Base-by-base conservation (phyloP, 2,329 filamentous ascomycete genomes). In the Arthrobotrys sphaeroides region DNA sequence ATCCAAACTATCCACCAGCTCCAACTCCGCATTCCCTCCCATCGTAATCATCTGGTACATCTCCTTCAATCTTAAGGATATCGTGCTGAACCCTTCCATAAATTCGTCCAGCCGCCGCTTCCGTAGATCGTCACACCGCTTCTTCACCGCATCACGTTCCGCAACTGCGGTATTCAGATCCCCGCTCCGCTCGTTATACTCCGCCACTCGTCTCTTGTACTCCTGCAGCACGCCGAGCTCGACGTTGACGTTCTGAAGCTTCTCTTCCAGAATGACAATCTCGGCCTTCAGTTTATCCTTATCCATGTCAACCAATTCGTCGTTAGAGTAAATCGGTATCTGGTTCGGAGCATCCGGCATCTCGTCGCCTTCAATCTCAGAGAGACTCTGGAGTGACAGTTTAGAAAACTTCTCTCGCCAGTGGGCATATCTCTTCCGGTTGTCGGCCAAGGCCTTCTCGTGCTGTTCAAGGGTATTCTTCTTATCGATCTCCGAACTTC, bases 1-100 rank as follows among this genome's bases (percentile, higher is more conserved):
- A 82, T 99, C 96, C 1, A 99, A 85, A 16, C 91, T 94, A 84
- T 99, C 95, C 42, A 99, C 95, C 22, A 99, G 89, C 83, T 99
- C 96, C 10, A 99, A 88, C 84, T 99, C 95, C 0, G 95, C 95
- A 80, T 99, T 99, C 67, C 95, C 95, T 77, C 95, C 95, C 93
- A 99, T 98, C 20, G 95, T 99, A 82, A 99, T 99, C 94, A 99
- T 97, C 47, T 99, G 95, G 84, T 99, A 99, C 95, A 99, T 99
- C 81, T 99, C 95, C 85, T 99, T 99, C 49, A 99, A 86, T 0
- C 94, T 91, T 22, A 97, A 86, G 0, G 94, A 98, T 83, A 99
- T 99, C 77, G 89, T 91, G 80, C 90, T 91, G 85, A 99, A 98
- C 40, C 96, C 95, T 81, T 96, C 93, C 94, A 98, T 98, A 87